Conservation (phyloP, 2,329 filamentous ascomycete species). For the Fusarium buxicola region DNA sequence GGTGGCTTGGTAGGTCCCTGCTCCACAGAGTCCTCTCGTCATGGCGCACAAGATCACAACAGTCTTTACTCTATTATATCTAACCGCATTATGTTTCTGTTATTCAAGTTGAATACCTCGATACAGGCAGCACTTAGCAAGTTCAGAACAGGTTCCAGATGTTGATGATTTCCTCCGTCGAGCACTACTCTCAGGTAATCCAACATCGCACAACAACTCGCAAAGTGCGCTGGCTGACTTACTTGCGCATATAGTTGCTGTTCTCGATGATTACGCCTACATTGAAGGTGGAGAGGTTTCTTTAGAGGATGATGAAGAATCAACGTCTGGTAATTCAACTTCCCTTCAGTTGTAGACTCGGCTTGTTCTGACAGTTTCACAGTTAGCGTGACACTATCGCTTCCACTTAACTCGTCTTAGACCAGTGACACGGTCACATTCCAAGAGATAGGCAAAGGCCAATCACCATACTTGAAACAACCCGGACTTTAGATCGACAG, state of each 20-base stretch:
- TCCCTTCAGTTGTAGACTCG: background rate
- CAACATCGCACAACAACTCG: background rate
- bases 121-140: background rate
- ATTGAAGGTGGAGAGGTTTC: constrained; percentile 5
- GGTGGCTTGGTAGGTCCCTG: background rate
- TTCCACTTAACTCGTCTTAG: background rate
- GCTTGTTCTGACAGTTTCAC: background rate
- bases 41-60: background rate
- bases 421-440: background rate
- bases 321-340: background rate
- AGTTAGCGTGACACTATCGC: background rate
- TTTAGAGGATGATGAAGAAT: background rate
- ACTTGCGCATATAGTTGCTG: background rate
- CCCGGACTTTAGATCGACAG: background rate
- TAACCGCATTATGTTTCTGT: background rate
- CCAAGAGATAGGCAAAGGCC: background rate
- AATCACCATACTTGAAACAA: background rate
- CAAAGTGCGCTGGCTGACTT: background rate
- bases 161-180: background rate
- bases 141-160: background rate
- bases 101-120: background rate
- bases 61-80: background rate
- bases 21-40: background rate
- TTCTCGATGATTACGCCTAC: background rate
- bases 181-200: background rate